Percentiles rank a stretch among this genome's conserved stretches.
Conservation (phyloP, 805 yeast genomes). For the Myxozyma sirexii region DNA sequence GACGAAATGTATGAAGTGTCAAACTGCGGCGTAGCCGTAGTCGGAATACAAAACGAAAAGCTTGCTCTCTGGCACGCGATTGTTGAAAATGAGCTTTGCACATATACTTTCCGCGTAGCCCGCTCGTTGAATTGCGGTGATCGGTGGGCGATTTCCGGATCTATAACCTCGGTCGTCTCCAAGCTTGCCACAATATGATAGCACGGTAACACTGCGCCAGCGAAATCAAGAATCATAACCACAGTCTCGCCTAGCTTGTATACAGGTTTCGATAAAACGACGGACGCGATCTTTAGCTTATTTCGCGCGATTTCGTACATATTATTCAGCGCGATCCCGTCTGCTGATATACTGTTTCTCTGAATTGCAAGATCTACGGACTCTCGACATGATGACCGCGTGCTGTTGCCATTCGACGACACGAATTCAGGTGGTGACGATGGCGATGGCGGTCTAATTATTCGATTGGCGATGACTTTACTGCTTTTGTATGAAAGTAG, state of each 20-base stretch:
- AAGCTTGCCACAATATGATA: slow-evolving; percentile 47
- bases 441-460: slow-evolving; percentile 28
- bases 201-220: slow-evolving; percentile 40
- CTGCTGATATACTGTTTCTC: slow-evolving; percentile 29
- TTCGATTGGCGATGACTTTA: slow-evolving; percentile 8
- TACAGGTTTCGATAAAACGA: slow-evolving; percentile 47
- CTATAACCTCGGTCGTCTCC: slow-evolving; percentile 45
- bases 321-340: slow-evolving; percentile 25
- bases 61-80: slow-evolving; percentile 35
- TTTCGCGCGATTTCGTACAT: slow-evolving; percentile 48
- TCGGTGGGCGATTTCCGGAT: slow-evolving; percentile 37
- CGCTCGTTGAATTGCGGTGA: slow-evolving; percentile 34
- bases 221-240: slow-evolving; percentile 45
- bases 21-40: slow-evolving; percentile 44
- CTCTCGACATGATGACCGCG: slow-evolving; percentile 28
- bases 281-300: slow-evolving; percentile 47
- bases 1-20: slow-evolving; percentile 40
- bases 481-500: slow-evolving; percentile 15
- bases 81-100: slow-evolving; percentile 36
- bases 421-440: slow-evolving; percentile 25
- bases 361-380: slow-evolving; percentile 32
- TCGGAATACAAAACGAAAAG: slow-evolving; percentile 42
- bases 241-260: slow-evolving; percentile 45
- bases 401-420: background rate
- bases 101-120: slow-evolving; percentile 38